Evolutionary conservation across 768 basidiomycete species (phyloP).

Genomic region (Termitomyces sp.): DNA sequence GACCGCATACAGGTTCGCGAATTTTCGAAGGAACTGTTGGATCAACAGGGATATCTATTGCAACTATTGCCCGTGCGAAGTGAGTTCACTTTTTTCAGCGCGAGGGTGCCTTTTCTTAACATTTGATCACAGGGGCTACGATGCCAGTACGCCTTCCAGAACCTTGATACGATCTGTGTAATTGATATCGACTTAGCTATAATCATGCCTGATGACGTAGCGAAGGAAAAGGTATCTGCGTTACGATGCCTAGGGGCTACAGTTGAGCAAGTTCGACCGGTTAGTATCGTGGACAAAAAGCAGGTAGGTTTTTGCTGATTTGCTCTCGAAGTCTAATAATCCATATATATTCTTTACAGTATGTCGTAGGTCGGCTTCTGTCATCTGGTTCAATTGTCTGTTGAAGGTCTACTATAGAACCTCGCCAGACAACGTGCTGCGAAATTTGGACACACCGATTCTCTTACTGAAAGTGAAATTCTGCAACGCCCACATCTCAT

Average conservation of each 20-base stretch:
- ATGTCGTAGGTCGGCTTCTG: conserved; percentile 47
- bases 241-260: conserved; percentile 79
- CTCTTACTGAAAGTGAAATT: conserved; percentile 17
- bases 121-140: conserved; percentile 62
- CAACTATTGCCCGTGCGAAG: conserved; percentile 88
- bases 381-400: background rate
- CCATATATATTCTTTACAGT: conserved; percentile 34
- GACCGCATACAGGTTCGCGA: conserved; percentile 82
- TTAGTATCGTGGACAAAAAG: conserved; percentile 95
- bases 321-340: background rate
- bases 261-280: conserved; percentile 88
- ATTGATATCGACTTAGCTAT: conserved; percentile 47
- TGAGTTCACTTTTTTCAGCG: conserved; percentile 23
- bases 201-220: conserved; percentile 86
- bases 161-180: background rate
- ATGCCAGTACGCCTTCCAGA: conserved; percentile 53
- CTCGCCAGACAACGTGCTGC: conserved; percentile 76
- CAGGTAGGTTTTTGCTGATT: conserved; percentile 46
- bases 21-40: conserved; percentile 98
- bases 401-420: conserved; percentile 48
- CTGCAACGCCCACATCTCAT: conserved; percentile 24
- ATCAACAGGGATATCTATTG: conserved; percentile 94
- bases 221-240: conserved; percentile 86
- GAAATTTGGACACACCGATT: conserved; percentile 54
- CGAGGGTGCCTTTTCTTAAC: background rate